phyloP scores from a whole-genome alignment of 2,329 filamentous ascomycete species.

The Xylariaceae sp. region DNA sequence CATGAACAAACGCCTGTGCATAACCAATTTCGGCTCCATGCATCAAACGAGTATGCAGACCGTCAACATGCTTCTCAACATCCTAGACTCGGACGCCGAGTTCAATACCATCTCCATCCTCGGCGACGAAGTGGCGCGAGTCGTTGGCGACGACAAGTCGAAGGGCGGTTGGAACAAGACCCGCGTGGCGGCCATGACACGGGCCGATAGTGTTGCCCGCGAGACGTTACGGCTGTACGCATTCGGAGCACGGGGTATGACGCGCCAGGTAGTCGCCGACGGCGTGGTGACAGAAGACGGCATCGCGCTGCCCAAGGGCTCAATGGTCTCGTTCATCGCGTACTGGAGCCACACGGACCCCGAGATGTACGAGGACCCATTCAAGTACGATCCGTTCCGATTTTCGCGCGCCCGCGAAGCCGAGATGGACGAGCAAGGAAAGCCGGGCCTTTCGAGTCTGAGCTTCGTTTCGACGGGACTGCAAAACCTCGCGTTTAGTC shows the following conservation, averaged over 20 bases:
- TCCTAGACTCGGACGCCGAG: conserved; percentile 37
- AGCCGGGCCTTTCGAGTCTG: conserved; percentile 20
- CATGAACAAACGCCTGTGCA: conserved; percentile 31
- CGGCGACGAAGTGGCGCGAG: conserved; percentile 34
- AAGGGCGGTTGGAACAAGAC: conserved; percentile 37
- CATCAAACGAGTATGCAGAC: conserved; percentile 38
- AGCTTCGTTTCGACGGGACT: conserved; percentile 34
- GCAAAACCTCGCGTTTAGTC: conserved; percentile 34
- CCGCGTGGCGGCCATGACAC: conserved; percentile 34
- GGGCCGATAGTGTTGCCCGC: conserved; percentile 39
- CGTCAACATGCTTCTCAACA: conserved; percentile 40
- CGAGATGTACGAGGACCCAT: conserved; percentile 31
- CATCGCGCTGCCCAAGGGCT: conserved; percentile 30
- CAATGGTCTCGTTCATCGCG: conserved; percentile 31
- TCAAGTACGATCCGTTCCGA: conserved; percentile 39
- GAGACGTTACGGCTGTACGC: conserved; percentile 40
- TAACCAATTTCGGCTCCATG: conserved; percentile 36
- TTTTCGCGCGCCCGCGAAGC: conserved; percentile 36
- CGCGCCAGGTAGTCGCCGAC: conserved; percentile 28
- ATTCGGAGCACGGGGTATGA: conserved; percentile 26
- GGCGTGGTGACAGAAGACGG: conserved; percentile 32
- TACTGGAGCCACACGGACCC: conserved; percentile 30
- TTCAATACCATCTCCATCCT: conserved; percentile 35
- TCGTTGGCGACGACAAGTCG: conserved; percentile 24
- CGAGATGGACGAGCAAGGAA: conserved; percentile 14